Evolutionary conservation across 345 rosid genomes (phyloP), one percentile per base, ranked within the genome.

Genomic region (Lumnitzera racemosa): DNA sequence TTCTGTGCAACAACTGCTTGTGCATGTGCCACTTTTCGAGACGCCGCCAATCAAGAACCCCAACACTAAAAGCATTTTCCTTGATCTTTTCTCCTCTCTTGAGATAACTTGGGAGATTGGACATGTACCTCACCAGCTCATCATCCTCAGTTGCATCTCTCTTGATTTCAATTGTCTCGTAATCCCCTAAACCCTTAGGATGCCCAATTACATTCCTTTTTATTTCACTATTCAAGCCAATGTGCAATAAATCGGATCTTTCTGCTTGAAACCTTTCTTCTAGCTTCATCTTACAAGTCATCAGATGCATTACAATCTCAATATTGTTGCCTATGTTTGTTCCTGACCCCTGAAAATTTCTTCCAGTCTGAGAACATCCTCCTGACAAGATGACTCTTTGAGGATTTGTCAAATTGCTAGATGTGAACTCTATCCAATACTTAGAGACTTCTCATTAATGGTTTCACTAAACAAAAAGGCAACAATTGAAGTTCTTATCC

Each of bases 61-160:
- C 99, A 62, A 94, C 78, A 47, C 80, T 90, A 68, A 87, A 72
- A 64, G 80, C 77, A 56, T 75, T 86, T 55, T 86, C 97, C 57
- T 76, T 72, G 46, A 63, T 77, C 2, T 70, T 69, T 67, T 74
- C 78, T 54, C 86, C 73, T 74, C 72, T 76, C 84, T 83, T 86
- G 69, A 89, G 76, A 81, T 78, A 94, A 78, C 79, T 79, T 5
- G 99, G 97, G 75, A 94, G 67, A 55, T 80, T 80, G 0, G 97
- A 87, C 99, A 94, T 90, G 72, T 84, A 81, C 83, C 83, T 89
- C 23, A 94, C 90, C 61, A 89, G 84, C 84, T 90, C 99, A 16
- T 75, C 83, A 62, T 86, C 95, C 51, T 64, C 66, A 9, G 29
- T 57, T 24, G 51, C 27, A 47, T 71, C 61, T 65, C 68, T 72